Evolutionary conservation across 1,139 yeast species (phyloP).

Genomic region (Magnusiomyces magnusii): DNA sequence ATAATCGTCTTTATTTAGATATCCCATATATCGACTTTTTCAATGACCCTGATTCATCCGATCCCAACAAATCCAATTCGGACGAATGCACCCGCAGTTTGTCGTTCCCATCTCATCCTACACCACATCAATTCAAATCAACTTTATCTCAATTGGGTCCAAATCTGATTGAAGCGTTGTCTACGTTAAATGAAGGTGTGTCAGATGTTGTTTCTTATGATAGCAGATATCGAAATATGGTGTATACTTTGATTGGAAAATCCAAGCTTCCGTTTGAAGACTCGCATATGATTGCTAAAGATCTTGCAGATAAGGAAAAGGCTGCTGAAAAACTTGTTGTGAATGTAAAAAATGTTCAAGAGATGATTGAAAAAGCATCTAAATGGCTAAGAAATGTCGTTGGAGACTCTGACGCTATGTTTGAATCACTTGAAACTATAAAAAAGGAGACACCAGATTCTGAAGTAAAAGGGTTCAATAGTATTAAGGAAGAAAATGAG

Average conservation of each 20-base stretch:
- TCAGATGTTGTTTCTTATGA: background rate
- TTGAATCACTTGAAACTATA: background rate
- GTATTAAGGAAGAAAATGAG: background rate
- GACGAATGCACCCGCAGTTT: background rate
- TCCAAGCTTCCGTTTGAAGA: slow-evolving; percentile 2
- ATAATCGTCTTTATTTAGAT: slow-evolving; percentile 4
- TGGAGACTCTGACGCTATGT: background rate
- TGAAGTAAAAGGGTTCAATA: background rate
- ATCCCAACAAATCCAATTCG: background rate
- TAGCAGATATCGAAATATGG: slow-evolving; percentile 1
- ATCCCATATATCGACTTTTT: background rate
- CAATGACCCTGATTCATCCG: background rate
- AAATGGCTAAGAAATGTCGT: background rate
- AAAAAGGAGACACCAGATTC: background rate
- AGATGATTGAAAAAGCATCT: background rate
- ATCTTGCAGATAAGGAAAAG: background rate
- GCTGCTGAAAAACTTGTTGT: background rate
- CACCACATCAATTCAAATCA: background rate
- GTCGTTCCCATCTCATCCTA: background rate
- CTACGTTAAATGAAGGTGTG: background rate
- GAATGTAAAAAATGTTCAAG: background rate
- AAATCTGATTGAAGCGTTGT: background rate
- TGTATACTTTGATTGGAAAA: slow-evolving; percentile 2
- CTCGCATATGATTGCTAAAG: slow-evolving; percentile 5
- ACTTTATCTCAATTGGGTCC: background rate